These are phyloP conservation scores for Stagonosporopsis cucurbitacearum DNA, from an alignment of 2,329 filamentous ascomycete species.

Conservation along the genomic window DNA sequence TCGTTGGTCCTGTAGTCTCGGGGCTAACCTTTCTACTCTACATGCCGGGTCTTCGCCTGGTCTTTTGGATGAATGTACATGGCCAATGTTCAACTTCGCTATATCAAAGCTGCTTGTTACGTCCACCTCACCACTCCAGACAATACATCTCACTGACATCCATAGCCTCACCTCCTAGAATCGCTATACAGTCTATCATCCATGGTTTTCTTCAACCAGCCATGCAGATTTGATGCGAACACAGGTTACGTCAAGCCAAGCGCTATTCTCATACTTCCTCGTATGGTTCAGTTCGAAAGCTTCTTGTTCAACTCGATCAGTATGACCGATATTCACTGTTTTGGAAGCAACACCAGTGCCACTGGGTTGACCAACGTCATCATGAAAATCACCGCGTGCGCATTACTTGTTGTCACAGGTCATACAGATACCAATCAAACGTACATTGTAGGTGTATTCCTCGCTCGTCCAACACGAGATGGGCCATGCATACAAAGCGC, in stretches of 20 bases:
- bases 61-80: neutral
- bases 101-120: neutral
- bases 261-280: slow-evolving; percentile 1
- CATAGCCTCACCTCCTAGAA: slow-evolving; percentile 3
- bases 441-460: neutral
- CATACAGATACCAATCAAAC: neutral
- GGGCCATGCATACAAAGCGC: neutral
- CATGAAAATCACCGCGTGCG: neutral
- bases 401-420: neutral
- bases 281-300: slow-evolving; percentile 2
- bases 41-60: neutral
- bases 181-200: neutral
- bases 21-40: neutral
- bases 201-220: neutral
- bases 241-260: slow-evolving; percentile 1
- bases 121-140: neutral
- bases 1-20: neutral
- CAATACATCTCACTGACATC: neutral
- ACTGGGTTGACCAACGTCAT: neutral
- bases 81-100: slow-evolving; percentile 3
- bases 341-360: neutral
- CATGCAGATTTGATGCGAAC: neutral
- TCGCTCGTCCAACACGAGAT: neutral
- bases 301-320: slow-evolving; percentile 5
- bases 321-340: neutral